These are phyloP conservation scores for Pythium rishiriense DNA, from an alignment of 352 stramenopile genomes.

Conservation along the genomic window DNA sequence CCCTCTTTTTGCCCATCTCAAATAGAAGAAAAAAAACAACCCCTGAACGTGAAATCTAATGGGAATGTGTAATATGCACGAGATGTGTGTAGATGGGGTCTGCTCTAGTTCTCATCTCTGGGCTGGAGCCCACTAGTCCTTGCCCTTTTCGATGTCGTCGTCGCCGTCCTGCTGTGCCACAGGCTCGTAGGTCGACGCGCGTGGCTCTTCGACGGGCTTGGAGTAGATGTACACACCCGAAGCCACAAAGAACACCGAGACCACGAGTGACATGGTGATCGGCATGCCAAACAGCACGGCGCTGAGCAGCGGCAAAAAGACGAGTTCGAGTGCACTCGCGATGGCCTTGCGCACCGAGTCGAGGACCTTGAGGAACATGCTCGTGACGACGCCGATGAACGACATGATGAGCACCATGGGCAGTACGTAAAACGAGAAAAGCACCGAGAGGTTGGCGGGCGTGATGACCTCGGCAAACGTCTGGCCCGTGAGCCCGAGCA, in stretches of 20 bases:
- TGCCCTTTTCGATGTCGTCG: slow-evolving; percentile 19
- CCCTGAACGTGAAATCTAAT: not conserved
- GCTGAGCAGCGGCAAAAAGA: slow-evolving; percentile 66
- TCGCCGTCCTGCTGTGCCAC: slow-evolving; percentile 12
- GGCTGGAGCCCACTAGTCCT: not conserved
- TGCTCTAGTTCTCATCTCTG: not conserved
- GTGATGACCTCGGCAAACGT: slow-evolving; percentile 58
- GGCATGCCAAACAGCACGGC: slow-evolving; percentile 63
- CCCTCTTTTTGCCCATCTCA: no score
- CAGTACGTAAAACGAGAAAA: slow-evolving; percentile 75
- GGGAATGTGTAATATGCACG: not conserved
- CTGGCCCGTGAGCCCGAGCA: slow-evolving; percentile 65
- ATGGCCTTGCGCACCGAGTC: slow-evolving; percentile 83
- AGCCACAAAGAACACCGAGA: slow-evolving; percentile 63
- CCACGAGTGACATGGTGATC: slow-evolving; percentile 52
- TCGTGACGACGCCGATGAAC: slow-evolving; percentile 77
- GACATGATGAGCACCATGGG: slow-evolving; percentile 87
- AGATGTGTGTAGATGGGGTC: not conserved
- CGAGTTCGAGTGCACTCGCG: slow-evolving; percentile 71
- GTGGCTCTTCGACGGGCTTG: slow-evolving; percentile 41
- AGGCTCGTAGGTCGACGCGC: slow-evolving; percentile 4
- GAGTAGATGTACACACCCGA: slow-evolving; percentile 85
- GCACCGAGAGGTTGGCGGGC: slow-evolving; percentile 45
- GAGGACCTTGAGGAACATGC: slow-evolving; percentile 77
- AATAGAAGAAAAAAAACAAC: slow-evolving; percentile 13